Conservation (phyloP, 352 stramenopile species). For the Phytopythium vexans region DNA sequence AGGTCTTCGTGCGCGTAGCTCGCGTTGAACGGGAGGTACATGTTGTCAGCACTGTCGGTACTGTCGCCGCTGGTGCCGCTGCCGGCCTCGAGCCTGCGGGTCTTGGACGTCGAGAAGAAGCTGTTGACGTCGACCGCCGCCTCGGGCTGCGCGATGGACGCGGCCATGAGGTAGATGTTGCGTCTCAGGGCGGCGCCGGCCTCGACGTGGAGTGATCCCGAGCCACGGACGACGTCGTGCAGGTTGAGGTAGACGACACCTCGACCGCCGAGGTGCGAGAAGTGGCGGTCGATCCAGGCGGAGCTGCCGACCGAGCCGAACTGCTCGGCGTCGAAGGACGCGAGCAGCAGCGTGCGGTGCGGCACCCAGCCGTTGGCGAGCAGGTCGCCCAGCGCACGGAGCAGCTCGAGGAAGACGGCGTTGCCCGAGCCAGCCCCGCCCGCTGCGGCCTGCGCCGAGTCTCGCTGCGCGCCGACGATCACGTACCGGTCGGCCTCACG, state of each 20-base stretch:
- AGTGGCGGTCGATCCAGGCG: conserved; percentile 81
- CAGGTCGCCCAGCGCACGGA: conserved; percentile 54
- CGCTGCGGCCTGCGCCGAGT: conserved; percentile 65
- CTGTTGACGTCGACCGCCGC: conserved; percentile 33
- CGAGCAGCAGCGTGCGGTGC: conserved; percentile 74
- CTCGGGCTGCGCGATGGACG: conserved; percentile 67
- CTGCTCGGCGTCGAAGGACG: conserved; percentile 76
- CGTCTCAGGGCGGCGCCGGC: conserved; percentile 69
- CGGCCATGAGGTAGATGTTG: conserved; percentile 72
- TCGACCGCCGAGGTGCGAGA: conserved; percentile 53
- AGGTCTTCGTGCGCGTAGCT: conserved; percentile 67
- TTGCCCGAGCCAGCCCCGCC: conserved; percentile 75
- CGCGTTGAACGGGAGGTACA: conserved; percentile 56
- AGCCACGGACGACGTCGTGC: conserved; percentile 64
- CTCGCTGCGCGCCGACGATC: conserved; percentile 62
- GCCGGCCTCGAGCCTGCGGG: not conserved
- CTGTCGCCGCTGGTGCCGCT: conserved; percentile 23
- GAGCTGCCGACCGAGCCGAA: conserved; percentile 78
- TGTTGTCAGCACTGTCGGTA: conserved; percentile 15
- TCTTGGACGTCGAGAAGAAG: conserved; percentile 31
- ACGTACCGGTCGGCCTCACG: conserved; percentile 77
- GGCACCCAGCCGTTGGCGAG: conserved; percentile 69
- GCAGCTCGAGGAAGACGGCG: conserved; percentile 71
- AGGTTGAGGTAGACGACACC: conserved; percentile 77
- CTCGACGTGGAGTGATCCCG: conserved; percentile 61